Evolutionary conservation across 1,284 basidiomycete species (phyloP), one percentile per base, ranked within the genome.

Genomic region (Pulchroboletus neoregius): DNA sequence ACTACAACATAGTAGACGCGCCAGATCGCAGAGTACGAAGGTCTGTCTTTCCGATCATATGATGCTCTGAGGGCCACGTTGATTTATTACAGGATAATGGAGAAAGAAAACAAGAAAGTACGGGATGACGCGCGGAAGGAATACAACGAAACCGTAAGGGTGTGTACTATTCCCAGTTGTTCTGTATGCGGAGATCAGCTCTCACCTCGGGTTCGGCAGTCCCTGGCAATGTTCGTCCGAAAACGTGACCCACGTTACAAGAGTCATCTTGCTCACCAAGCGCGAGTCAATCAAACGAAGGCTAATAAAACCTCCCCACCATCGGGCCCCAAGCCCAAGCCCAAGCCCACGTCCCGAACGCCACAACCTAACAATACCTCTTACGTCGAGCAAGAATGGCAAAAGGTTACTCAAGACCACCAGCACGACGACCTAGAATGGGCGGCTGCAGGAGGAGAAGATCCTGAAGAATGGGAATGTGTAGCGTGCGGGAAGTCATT

Each of bases 211-310:
- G 13, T 38, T 27, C 5, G 40, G 12, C 56, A 94, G 88, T 84
- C 85, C 36, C 75, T 99, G 5, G 89, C 87, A 2, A 78, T 77
- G 56, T 98, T 96, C 64, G 70, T 97, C 45, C 87, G 94, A 45
- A 95, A 94, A 68, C 86, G 95, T 39, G 95, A 99, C 65, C 94
- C 94, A 2, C 80, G 95, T 9, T 93, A 91, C 71, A 94, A 92
- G 65, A 74, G 73, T 3, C 78, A 89, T 63, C 70, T 86, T 36
- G 74, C 73, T 10, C 71, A 69, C 24, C 82, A 84, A 58, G 68
- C 67, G 15, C 59, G 60, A 39, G 45, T 55, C 37, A 58, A 68
- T n/a, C 62, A 68, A 41, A 51, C 55, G 26, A 63, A 68, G 35
- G 56, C 63, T 2, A 66, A 71, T 31, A 62, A 63, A 1, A 54